These are phyloP conservation scores for Leishmania arabica DNA, from an alignment of 208 protist genomes.

Conservation along the genomic window DNA sequence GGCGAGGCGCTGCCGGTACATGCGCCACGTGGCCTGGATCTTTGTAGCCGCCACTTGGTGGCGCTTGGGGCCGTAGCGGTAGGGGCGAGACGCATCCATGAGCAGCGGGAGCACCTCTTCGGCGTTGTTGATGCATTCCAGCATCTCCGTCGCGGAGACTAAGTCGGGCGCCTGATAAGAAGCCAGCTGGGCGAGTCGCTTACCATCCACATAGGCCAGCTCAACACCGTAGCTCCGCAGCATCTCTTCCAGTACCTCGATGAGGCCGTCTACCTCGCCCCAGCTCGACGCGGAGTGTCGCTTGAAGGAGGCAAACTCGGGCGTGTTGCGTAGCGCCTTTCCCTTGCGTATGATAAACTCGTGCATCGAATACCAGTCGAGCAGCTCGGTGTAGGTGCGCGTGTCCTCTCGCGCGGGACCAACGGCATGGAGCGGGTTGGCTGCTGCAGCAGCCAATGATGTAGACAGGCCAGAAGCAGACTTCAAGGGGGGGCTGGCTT, in stretches of 20 bases:
- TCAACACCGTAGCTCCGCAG: constrained; percentile 81
- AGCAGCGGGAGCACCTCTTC: constrained; percentile 82
- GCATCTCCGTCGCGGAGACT: constrained; percentile 51
- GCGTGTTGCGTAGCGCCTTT: constrained; percentile 82
- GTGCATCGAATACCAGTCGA: constrained; percentile 95
- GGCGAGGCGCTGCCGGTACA: constrained; percentile 81
- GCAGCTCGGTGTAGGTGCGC: constrained; percentile 90
- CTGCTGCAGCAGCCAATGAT: neutral
- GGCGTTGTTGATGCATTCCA: constrained; percentile 83
- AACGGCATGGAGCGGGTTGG: neutral
- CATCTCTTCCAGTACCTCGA: constrained; percentile 80
- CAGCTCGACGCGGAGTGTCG: constrained; percentile 77
- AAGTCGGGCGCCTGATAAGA: constrained; percentile 61
- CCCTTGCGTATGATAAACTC: constrained; percentile 94
- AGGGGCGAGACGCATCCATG: constrained; percentile 49
- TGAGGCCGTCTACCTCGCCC: constrained; percentile 83
- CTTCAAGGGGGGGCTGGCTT: neutral
- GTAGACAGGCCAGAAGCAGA: neutral
- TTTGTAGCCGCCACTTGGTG: constrained; percentile 79
- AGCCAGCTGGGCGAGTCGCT: constrained; percentile 76
- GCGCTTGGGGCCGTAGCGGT: constrained; percentile 57
- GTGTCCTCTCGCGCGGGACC: constrained; percentile 55
- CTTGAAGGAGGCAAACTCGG: constrained; percentile 93
- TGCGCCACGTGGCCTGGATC: constrained; percentile 90
- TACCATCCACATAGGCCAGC: constrained; percentile 91